Percentiles rank a stretch among this genome's conserved stretches.
Conservation (phyloP, 805 yeast genomes). For the Suhomyces sp. region DNA sequence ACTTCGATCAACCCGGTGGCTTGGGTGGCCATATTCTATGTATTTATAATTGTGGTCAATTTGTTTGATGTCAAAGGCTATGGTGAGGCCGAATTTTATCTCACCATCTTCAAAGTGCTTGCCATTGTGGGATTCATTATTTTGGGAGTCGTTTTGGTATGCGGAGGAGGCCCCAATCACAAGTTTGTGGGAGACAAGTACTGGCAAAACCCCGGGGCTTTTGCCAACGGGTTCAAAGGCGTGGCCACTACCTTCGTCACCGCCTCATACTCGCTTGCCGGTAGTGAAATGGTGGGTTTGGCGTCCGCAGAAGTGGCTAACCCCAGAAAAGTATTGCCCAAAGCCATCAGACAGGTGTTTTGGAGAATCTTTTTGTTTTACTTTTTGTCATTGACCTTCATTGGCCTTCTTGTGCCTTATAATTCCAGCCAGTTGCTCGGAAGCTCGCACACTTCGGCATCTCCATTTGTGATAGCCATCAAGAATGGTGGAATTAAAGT, state of each 20-base stretch:
- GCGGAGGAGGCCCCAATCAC: constrained; percentile 39
- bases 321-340: constrained; percentile 39
- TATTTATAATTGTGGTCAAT: constrained; percentile 27
- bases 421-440: constrained; percentile 19
- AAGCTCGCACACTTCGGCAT: constrained; percentile 17
- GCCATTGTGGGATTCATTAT: constrained; percentile 39
- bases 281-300: constrained; percentile 37
- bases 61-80: constrained; percentile 37
- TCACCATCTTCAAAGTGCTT: constrained; percentile 30
- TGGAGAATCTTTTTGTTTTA: constrained; percentile 43
- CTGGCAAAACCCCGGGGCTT: constrained; percentile 34
- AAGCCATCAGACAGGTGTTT: constrained; percentile 43
- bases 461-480: constrained; percentile 31
- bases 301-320: constrained; percentile 40
- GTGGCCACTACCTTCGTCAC: constrained; percentile 37
- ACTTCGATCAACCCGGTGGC: constrained; percentile 33
- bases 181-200: constrained; percentile 33
- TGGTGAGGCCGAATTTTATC: constrained; percentile 35
- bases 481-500: constrained; percentile 25
- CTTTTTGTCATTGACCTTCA: constrained; percentile 24
- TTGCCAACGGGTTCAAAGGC: constrained; percentile 38
- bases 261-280: constrained; percentile 37
- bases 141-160: constrained; percentile 32
- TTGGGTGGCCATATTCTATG: constrained; percentile 35
- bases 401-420: constrained; percentile 22